A percentile compares a stretch with the other conserved stretches of the same genome.
Conservation (phyloP, 305 asterid genomes). For the Coffea humblotiana region DNA sequence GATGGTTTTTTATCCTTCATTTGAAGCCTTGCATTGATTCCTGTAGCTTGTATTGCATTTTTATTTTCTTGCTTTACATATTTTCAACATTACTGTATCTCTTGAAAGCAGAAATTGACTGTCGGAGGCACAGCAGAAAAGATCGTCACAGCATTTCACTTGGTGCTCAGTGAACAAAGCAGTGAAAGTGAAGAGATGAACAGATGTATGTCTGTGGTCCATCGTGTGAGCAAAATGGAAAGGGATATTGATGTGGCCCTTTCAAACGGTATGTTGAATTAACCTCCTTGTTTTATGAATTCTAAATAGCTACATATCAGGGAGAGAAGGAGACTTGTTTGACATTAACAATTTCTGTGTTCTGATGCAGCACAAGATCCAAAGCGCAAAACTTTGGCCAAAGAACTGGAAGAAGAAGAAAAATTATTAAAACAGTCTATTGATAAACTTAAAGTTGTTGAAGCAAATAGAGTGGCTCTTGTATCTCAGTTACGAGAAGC, state of each 20-base stretch:
- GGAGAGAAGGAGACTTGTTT: background rate
- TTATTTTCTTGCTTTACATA: background rate
- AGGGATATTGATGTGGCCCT: slow-evolving; percentile 64
- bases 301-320: background rate
- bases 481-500: slow-evolving; percentile 74
- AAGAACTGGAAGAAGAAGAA: slow-evolving; percentile 77
- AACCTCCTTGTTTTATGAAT: background rate
- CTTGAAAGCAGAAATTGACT: slow-evolving; percentile 62
- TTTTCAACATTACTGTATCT: background rate
- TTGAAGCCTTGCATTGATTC: slow-evolving; percentile 12
- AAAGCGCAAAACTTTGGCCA: slow-evolving; percentile 55
- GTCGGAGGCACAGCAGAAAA: slow-evolving; percentile 84
- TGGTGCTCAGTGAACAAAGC: slow-evolving; percentile 55
- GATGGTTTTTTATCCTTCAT: slow-evolving; percentile 18
- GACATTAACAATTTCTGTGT: background rate
- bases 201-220: slow-evolving; percentile 69
- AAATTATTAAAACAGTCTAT: slow-evolving; percentile 53
- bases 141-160: slow-evolving; percentile 78
- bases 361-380: slow-evolving; percentile 66
- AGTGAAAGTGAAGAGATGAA: slow-evolving; percentile 76
- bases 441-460: slow-evolving; percentile 69
- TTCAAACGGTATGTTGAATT: slow-evolving; percentile 49
- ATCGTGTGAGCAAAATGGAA: slow-evolving; percentile 73
- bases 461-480: slow-evolving; percentile 66
- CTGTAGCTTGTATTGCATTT: slow-evolving; percentile 9